These are phyloP conservation scores for Coprinopsis strossmayeri DNA, from an alignment of 768 basidiomycete genomes.

Conservation along the genomic window DNA sequence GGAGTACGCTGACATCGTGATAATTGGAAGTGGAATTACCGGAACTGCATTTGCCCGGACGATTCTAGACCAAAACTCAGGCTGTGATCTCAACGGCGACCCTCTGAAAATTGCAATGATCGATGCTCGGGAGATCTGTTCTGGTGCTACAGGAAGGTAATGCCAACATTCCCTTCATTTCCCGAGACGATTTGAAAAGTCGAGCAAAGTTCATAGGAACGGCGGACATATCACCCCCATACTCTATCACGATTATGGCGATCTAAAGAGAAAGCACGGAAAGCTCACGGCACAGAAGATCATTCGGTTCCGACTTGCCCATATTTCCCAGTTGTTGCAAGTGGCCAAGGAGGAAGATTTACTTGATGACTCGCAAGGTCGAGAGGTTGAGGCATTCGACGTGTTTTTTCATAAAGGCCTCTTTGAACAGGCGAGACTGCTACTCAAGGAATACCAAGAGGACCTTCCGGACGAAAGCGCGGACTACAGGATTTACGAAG, in stretches of 20 bases:
- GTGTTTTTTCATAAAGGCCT: slow-evolving; percentile 38
- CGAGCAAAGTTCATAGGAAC: slow-evolving; percentile 35
- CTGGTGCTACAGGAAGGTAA: slow-evolving; percentile 70
- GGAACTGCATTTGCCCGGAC: slow-evolving; percentile 56
- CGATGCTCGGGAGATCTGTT: slow-evolving; percentile 74
- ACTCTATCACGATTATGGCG: slow-evolving; percentile 51
- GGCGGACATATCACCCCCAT: slow-evolving; percentile 63
- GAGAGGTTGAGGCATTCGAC: slow-evolving; percentile 53
- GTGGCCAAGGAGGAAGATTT: slow-evolving; percentile 50
- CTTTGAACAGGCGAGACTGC: slow-evolving; percentile 37
- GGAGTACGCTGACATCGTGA: slow-evolving; percentile 54
- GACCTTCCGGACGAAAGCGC: slow-evolving; percentile 47
- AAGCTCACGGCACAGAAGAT: slow-evolving; percentile 40
- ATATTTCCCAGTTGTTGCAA: slow-evolving; percentile 40
- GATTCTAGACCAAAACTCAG: slow-evolving; percentile 32
- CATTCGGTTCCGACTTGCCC: slow-evolving; percentile 56
- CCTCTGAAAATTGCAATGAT: slow-evolving; percentile 57
- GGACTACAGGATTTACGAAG: slow-evolving; percentile 26
- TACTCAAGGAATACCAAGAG: slow-evolving; percentile 35
- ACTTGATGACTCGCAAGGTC: slow-evolving; percentile 46
- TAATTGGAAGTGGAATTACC: slow-evolving; percentile 77
- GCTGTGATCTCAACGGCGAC: slow-evolving; percentile 16
- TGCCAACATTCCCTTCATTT: slow-evolving; percentile 11
- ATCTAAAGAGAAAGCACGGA: slow-evolving; percentile 42
- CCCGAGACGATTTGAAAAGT: slow-evolving; percentile 2